Conservation (phyloP, 179 eudicot species). For the Heliamphora pulchella region DNA sequence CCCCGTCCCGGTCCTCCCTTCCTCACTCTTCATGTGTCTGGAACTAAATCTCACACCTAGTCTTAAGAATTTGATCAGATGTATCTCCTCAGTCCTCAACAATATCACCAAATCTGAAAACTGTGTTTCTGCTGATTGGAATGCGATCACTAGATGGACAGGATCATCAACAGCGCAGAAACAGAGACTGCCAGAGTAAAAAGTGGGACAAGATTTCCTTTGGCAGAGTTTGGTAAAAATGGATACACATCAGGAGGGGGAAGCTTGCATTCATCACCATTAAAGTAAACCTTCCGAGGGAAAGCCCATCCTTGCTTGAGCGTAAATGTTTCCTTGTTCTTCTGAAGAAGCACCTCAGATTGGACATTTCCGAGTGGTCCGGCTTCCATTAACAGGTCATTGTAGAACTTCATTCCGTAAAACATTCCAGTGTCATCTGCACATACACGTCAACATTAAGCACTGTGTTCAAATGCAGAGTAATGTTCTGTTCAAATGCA, state of each 20-base stretch:
- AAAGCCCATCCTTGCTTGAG: conserved; percentile 71
- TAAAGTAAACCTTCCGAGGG: conserved; percentile 59
- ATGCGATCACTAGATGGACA: conserved; percentile 13
- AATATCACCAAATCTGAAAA: neutral
- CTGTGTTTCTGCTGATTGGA: neutral
- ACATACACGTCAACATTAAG: neutral
- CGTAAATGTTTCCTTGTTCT: conserved; percentile 55
- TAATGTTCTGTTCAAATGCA: neutral
- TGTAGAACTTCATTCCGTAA: conserved; percentile 60
- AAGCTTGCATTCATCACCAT: conserved; percentile 65
- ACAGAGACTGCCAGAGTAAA: conserved; percentile 11
- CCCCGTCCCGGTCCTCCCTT: neutral
- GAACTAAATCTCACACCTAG: neutral
- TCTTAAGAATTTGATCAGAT: neutral
- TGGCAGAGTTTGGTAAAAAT: conserved; percentile 41
- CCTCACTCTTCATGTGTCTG: neutral
- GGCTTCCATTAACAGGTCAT: conserved; percentile 60
- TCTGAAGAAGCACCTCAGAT: conserved; percentile 51
- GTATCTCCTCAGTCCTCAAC: neutral
- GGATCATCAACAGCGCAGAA: conserved; percentile 13
- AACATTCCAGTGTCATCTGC: conserved; percentile 81
- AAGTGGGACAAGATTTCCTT: neutral
- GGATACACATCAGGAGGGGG: conserved; percentile 68
- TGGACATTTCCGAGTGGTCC: conserved; percentile 55
- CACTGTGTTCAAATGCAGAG: neutral